A percentile compares a stretch with the other conserved stretches of the same genome.
phyloP scores from a whole-genome alignment of 331 rosid species.

The Malus hybrid region DNA sequence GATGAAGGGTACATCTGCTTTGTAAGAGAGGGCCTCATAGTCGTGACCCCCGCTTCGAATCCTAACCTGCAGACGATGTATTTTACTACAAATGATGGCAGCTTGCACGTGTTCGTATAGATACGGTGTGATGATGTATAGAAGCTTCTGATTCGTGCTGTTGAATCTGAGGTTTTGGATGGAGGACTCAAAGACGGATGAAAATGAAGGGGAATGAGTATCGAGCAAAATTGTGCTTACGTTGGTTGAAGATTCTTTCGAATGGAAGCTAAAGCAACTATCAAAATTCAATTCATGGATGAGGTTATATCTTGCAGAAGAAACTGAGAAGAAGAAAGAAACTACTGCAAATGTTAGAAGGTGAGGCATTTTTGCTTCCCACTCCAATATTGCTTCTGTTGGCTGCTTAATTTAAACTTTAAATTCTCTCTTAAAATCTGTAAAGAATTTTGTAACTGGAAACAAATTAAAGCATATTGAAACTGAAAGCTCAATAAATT shows the following conservation, averaged over 20 bases:
- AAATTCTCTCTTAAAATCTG: neutral
- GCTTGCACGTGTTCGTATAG: constrained; percentile 47
- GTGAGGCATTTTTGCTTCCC: neutral
- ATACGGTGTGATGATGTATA: constrained; percentile 43
- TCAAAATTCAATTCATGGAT: neutral
- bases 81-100: constrained; percentile 39
- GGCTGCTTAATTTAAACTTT: neutral
- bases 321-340: constrained; percentile 10
- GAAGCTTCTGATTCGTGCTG: constrained; percentile 46
- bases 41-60: constrained; percentile 61
- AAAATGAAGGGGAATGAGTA: constrained; percentile 27
- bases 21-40: constrained; percentile 56
- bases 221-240: neutral
- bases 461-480: neutral
- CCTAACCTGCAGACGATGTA: constrained; percentile 29
- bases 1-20: constrained; percentile 37
- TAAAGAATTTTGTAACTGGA: neutral
- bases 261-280: constrained; percentile 31
- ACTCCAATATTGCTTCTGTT: neutral
- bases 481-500: neutral
- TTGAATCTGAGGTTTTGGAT: constrained; percentile 40
- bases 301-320: constrained; percentile 1
- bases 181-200: constrained; percentile 23
- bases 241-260: constrained; percentile 1
- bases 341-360: neutral